Base-by-base conservation (phyloP, 257 asterid genomes). In the Euphrasia confusa region DNA sequence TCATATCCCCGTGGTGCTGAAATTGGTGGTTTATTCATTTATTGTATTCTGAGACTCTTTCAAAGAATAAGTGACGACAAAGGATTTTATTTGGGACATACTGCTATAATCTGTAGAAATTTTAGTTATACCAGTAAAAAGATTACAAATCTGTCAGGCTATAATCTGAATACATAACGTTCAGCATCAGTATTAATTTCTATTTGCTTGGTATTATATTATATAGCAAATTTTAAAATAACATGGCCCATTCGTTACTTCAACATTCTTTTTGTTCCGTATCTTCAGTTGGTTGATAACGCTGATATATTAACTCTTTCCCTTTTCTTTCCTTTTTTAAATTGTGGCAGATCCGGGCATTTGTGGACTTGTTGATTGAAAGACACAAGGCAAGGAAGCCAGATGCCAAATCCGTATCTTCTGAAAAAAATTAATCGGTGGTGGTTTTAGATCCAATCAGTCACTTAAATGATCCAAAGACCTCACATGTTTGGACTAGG, bases 351-450 rank as follows among this genome's bases (percentile, higher is more conserved):
- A 93, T 93, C 62, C 96, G 99, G 66, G 95, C 90, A 48, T 93
- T 89, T n/a, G 99, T 93, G 77, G 99, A 93, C 84, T 75, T 42
- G 81, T 75, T 93, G 83, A 85, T 93, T 62, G 99, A 93, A 60
- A 83, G 94, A 75, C 92, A 83, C 77, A 79, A 89, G 88, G 78
- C 79, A 65, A 59, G 9, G 73, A 87, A 83, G 79, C 77, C 84
- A 50, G 81, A 75, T 66, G 79, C 75, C 58, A 89, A 80, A 74
- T 77, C 80, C 39, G 83, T 75, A 83, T 54, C 79, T 57, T 74
- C 69, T 49, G 79, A 33, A 58, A 75, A 68, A 73, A 62, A 64
- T 47, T 75, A n/a, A 58, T 15, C 54, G 48, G 71, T 74, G 63
- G 57, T 69, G 21, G 39, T 68, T 15, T 71, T 40, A 61, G 64